A percentile compares a stretch with the other conserved stretches of the same genome.
Conservation (phyloP, 768 basidiomycete species). For the Russula brevipes region DNA sequence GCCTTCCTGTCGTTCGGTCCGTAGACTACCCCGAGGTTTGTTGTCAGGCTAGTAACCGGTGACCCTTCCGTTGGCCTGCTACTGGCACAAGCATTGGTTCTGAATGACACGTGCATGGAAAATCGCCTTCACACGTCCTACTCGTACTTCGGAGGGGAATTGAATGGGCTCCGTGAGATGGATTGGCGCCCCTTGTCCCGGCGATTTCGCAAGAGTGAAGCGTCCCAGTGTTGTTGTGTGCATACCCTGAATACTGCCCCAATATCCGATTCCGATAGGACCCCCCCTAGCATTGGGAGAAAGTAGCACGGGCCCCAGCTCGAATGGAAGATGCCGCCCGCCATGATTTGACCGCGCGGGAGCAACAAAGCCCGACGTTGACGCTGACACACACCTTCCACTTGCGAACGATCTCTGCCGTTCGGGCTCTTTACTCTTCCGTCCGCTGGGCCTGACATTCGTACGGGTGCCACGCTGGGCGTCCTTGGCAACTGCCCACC, state of each 20-base stretch:
- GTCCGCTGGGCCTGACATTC: not conserved
- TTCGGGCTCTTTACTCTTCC: not conserved
- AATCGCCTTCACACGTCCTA: not conserved
- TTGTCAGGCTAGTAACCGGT: too few relatives aligned
- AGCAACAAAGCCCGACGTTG: too few relatives aligned
- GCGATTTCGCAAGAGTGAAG: not conserved
- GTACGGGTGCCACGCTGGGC: not conserved
- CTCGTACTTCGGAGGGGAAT: not conserved
- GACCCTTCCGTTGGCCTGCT: not conserved
- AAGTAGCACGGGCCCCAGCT: not conserved
- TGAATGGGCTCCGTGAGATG: not conserved
- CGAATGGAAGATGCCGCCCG: not conserved
- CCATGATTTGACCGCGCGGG: too few relatives aligned
- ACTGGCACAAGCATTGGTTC: not conserved
- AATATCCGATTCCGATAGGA: not conserved
- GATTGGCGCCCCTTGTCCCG: not conserved
- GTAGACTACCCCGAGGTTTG: not conserved
- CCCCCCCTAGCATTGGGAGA: not conserved
- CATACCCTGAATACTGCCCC: not conserved
- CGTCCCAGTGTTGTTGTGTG: not conserved
- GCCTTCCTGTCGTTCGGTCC: too few relatives aligned
- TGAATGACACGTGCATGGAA: not conserved
- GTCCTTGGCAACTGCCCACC: too few relatives aligned
- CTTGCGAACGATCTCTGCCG: not conserved
- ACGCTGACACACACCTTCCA: not conserved